Evolutionary conservation across 331 rosid species (phyloP), one percentile per base, ranked within the genome.

Genomic region (Quercus phellos): DNA sequence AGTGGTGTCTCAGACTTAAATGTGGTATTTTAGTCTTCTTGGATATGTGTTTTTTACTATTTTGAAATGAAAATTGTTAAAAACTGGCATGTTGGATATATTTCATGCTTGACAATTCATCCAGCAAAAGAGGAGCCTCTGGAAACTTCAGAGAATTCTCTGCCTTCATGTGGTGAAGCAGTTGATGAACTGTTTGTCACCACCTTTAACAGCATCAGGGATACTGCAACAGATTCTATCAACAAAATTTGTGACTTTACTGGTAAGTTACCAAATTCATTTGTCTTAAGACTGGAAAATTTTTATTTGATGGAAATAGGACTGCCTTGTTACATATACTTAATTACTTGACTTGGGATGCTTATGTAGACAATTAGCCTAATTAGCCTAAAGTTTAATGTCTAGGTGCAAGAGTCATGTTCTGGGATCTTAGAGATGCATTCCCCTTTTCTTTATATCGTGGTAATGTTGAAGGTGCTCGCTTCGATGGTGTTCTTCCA

Each of bases 371-470:
- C 59, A 79, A 17, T 51, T 5, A 64, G 12, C 59, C 66, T 77
- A 79, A 17, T 51, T 9, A 64, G 12, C 59, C 66, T 77, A 9
- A 27, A n/a, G 27, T 74, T 74, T 63, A 46, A 74, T 46, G 26
- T 82, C 69, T 82, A 88, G 91, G 89, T 74, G 81, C 87, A 84
- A 85, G 82, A 76, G 80, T 82, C 10, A 83, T 88, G 77, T 85
- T 83, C 64, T 88, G 85, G 89, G 91, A 88, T 84, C 89, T 88
- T 26, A 83, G 82, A 74, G 82, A 81, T 64, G 75, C 72, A 55
- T 85, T 80, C 72, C 74, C 81, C 79, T 88, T 70, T 27, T 6
- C 69, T 29, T 81, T 88, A 73, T 88, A 88, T 77, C 85, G 80
- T 24, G 84, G 88, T 51, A 81, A 66, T 51, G 91, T 88, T 79